A percentile compares a stretch with the other conserved stretches of the same genome.
These are phyloP conservation scores for Globisporangium splendens DNA, from an alignment of 352 stramenopile genomes.

Conservation along the genomic window DNA sequence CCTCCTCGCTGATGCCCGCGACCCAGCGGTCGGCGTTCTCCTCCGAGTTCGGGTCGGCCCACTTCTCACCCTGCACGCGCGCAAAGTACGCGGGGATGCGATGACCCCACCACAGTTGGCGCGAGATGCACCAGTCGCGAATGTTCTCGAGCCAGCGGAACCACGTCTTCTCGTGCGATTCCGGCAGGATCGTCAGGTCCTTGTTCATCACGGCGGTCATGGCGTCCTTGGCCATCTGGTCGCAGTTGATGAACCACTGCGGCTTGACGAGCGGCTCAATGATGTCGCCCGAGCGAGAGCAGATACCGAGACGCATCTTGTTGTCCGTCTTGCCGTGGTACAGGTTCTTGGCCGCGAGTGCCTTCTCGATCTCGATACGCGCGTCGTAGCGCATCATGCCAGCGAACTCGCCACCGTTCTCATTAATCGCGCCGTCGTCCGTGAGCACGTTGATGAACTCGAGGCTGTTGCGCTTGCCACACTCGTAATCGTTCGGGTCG, in stretches of 20 bases:
- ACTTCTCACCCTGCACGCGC: constrained; percentile 82
- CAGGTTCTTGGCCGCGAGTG: constrained; percentile 92
- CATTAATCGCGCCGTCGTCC: constrained; percentile 96
- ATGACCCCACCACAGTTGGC: constrained; percentile 99
- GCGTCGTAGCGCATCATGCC: constrained; percentile 90
- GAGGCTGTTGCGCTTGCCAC: constrained; percentile 95
- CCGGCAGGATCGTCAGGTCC: constrained; percentile 77
- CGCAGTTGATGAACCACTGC: constrained; percentile 91
- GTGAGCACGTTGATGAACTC: constrained; percentile 98
- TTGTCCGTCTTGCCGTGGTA: constrained; percentile 97
- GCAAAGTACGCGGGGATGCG: constrained; percentile 98
- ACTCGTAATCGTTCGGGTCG: constrained; percentile 99
- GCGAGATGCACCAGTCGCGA: constrained; percentile 99
- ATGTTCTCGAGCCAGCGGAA: constrained; percentile 98
- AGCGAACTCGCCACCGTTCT: constrained; percentile 85
- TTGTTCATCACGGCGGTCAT: constrained; percentile 81
- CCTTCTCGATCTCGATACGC: constrained; percentile 86
- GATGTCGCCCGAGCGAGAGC: constrained; percentile 97
- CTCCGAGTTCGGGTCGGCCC: constrained; percentile 72
- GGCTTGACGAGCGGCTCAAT: constrained; percentile 99
- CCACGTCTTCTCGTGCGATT: constrained; percentile 94
- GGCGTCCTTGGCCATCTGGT: constrained; percentile 79
- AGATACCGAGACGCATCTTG: constrained; percentile 98
- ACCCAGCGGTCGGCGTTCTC: constrained; percentile 66
- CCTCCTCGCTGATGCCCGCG: constrained; percentile 72